These are phyloP conservation scores for Phoenix dactylifera DNA, from an alignment of 176 grass and related monocot species.

Conservation along the genomic window DNA sequence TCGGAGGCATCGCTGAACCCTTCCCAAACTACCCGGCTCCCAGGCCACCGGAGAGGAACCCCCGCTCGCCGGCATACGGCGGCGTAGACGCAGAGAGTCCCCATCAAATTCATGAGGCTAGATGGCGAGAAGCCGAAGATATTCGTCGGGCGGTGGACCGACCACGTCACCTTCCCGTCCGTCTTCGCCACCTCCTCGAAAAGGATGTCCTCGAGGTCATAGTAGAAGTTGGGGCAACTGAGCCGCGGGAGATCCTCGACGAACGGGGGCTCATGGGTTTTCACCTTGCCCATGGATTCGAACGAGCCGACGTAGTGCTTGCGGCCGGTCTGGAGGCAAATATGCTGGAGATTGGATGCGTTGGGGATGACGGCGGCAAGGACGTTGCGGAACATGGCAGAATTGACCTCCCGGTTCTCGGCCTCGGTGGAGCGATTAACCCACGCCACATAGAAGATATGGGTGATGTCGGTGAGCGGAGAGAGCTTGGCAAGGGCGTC, in stretches of 20 bases:
- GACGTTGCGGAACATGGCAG: slow-evolving; percentile 58
- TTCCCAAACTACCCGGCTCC: slow-evolving; percentile 32
- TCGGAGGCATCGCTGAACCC: slow-evolving; percentile 69
- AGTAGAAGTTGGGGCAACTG: slow-evolving; percentile 41
- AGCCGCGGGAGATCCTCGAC: slow-evolving; percentile 47
- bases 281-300: slow-evolving; percentile 13
- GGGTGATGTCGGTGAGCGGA: slow-evolving; percentile 48
- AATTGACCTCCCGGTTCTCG: slow-evolving; percentile 26
- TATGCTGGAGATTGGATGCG: slow-evolving; percentile 39
- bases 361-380: slow-evolving; percentile 44
- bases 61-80: slow-evolving; percentile 70
- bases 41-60: slow-evolving; percentile 44
- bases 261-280: slow-evolving; percentile 34
- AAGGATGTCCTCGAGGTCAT: slow-evolving; percentile 51
- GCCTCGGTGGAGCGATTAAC: slow-evolving; percentile 22
- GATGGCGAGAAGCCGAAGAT: slow-evolving; percentile 71
- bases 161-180: slow-evolving; percentile 41
- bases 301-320: slow-evolving; percentile 58
- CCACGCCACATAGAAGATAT: slow-evolving; percentile 53
- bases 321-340: slow-evolving; percentile 68
- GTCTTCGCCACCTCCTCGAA: slow-evolving; percentile 32
- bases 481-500: slow-evolving; percentile 33
- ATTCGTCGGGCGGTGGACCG: slow-evolving; percentile 45
- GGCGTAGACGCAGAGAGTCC: slow-evolving; percentile 69
- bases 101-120: slow-evolving; percentile 62